These are phyloP conservation scores for Blastobotrys serpentis DNA, from an alignment of 1,139 yeast species.

Conservation along the genomic window DNA sequence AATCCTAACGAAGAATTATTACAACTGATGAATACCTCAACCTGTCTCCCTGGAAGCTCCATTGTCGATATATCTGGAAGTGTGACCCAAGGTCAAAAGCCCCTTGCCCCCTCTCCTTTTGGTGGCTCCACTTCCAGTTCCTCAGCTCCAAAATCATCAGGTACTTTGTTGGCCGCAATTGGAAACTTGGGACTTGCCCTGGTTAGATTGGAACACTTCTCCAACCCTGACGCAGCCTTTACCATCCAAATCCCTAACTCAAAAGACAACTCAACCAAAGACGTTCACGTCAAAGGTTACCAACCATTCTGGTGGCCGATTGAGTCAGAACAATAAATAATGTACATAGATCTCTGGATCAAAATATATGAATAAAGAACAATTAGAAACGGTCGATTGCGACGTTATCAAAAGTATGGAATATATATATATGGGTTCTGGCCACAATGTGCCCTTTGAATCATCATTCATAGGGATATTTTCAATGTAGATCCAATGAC, in stretches of 20 bases:
- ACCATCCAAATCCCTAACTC: constrained; percentile 35
- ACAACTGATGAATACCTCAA: constrained; percentile 1
- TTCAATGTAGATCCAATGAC: no score
- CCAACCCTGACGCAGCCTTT: constrained; percentile 37
- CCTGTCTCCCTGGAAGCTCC: constrained; percentile 12
- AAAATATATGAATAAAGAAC: no score
- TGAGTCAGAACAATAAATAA: constrained; percentile 5
- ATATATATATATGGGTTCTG: no score
- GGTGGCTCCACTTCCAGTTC: constrained; percentile 29
- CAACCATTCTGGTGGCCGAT: constrained; percentile 72
- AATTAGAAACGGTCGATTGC: no score
- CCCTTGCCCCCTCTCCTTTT: constrained; percentile 19
- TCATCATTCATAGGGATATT: no score
- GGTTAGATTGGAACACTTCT: constrained; percentile 49
- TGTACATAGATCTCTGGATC: constrained; percentile 5
- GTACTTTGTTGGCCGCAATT: constrained; percentile 55
- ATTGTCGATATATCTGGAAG: constrained; percentile 12
- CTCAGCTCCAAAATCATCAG: constrained; percentile 36
- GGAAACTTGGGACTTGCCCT: constrained; percentile 70
- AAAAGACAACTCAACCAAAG: constrained; percentile 25
- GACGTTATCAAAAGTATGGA: no score
- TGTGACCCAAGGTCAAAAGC: constrained; percentile 1
- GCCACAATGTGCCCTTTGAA: no score
- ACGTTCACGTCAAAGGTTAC: constrained; percentile 48
- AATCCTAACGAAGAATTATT: constrained; percentile 10